Percentiles rank a stretch among this genome's conserved stretches.
Evolutionary conservation across 345 rosid species (phyloP).

Genomic region (Eucalyptus camaldulensis): DNA sequence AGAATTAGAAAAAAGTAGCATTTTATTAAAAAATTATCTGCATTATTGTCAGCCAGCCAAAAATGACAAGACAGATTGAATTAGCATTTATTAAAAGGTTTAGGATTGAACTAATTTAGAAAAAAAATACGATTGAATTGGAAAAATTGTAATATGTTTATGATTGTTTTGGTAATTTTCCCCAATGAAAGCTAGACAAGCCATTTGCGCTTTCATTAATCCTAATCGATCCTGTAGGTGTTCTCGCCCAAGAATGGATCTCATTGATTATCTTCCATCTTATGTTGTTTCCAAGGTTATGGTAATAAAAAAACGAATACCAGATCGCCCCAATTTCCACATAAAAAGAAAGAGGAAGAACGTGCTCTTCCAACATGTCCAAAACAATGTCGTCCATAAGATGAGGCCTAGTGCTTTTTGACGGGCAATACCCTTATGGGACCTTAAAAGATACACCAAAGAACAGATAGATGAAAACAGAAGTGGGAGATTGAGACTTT

Average conservation of each 20-base stretch:
- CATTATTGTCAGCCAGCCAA: too few relatives aligned
- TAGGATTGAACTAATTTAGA: too few relatives aligned
- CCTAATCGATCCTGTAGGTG: neutral
- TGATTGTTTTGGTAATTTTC: neutral
- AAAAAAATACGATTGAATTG: fast-evolving
- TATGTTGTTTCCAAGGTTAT: neutral
- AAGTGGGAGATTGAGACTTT: neutral
- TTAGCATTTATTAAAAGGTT: too few relatives aligned
- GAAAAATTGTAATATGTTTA: too few relatives aligned
- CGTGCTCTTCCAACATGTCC: neutral
- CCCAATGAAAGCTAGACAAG: neutral
- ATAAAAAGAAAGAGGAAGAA: neutral
- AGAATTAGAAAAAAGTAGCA: too few relatives aligned
- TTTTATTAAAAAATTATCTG: too few relatives aligned
- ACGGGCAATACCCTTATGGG: neutral
- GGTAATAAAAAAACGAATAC: neutral
- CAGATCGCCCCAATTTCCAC: neutral
- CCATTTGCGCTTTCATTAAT: neutral
- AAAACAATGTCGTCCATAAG: neutral
- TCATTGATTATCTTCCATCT: neutral
- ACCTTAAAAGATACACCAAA: neutral
- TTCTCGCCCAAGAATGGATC: neutral
- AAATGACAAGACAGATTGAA: fast-evolving
- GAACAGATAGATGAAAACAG: neutral
- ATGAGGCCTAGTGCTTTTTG: neutral